A percentile compares a stretch with the other conserved stretches of the same genome.
phyloP scores from a whole-genome alignment of 139 green algal species.

The Auxenochlorella pyrenoidosa region DNA sequence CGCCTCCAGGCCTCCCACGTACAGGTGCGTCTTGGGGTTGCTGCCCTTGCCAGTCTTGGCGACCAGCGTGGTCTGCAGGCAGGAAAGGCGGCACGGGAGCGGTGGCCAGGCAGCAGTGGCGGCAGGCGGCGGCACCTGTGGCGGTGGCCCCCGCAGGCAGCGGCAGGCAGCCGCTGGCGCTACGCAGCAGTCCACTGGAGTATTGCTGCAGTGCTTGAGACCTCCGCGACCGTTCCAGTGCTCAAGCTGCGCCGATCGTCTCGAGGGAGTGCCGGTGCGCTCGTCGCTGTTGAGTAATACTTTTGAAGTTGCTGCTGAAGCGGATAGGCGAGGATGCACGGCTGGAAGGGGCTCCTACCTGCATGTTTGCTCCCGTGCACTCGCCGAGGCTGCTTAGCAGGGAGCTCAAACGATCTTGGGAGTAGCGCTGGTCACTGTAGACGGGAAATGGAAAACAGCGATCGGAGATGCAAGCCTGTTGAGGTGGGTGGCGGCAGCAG shows the following conservation, averaged over 20 bases:
- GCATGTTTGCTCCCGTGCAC: background rate
- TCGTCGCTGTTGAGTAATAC: too few species aligned
- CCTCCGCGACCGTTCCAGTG: too few species aligned
- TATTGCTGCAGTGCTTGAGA: too few species aligned
- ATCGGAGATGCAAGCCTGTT: too few species aligned
- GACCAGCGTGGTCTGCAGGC: slow-evolving; percentile 65
- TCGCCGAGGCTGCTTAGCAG: background rate
- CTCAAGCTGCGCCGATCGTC: too few species aligned
- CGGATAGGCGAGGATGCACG: too few species aligned
- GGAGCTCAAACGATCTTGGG: background rate
- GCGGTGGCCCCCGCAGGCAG: background rate
- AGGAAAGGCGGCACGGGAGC: background rate
- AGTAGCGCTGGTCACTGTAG: background rate
- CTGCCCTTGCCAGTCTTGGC: slow-evolving; percentile 70
- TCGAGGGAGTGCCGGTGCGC: too few species aligned
- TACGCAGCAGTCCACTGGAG: too few species aligned
- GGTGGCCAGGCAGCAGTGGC: background rate
- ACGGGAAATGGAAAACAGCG: too few species aligned
- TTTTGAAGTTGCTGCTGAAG: too few species aligned
- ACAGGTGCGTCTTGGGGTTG: slow-evolving; percentile 92
- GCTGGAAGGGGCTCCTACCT: background rate
- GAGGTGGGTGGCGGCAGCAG: background rate
- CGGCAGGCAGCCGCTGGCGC: background rate
- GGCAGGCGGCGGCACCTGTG: background rate
- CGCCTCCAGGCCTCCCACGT: slow-evolving; percentile 91